These are phyloP conservation scores for Metrosideros polymorpha DNA, from an alignment of 441 rosid species.

Conservation along the genomic window DNA sequence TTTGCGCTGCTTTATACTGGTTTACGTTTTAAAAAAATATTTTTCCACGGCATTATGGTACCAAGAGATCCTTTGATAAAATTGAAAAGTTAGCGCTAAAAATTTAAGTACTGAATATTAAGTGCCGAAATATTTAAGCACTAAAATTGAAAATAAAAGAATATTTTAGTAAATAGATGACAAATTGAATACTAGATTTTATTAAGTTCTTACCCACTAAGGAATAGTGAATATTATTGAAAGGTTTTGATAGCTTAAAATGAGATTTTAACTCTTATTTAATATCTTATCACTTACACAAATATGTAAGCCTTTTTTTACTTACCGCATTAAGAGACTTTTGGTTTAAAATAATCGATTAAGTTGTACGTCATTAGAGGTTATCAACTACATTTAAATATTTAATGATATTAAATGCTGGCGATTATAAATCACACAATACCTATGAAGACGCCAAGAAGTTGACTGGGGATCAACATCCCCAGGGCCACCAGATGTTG, in stretches of 20 bases:
- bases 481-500: neutral
- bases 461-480: neutral
- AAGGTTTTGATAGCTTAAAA: neutral
- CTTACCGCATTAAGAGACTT: neutral
- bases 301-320: neutral
- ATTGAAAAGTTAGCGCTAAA: no score
- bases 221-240: neutral
- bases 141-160: no score
- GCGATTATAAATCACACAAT: no score
- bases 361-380: neutral
- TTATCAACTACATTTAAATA: no score
- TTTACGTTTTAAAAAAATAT: no score
- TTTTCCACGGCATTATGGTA: no score
- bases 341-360: neutral
- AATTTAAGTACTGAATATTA: no score
- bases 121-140: no score
- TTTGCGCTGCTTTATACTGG: no score
- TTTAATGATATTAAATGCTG: no score
- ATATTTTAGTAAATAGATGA: neutral
- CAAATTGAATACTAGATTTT: neutral
- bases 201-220: neutral
- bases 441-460: neutral
- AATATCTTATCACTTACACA: neutral
- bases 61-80: no score
- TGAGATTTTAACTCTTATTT: neutral